phyloP scores from a whole-genome alignment of 1,284 basidiomycete genomes.

The Boletus mariae region DNA sequence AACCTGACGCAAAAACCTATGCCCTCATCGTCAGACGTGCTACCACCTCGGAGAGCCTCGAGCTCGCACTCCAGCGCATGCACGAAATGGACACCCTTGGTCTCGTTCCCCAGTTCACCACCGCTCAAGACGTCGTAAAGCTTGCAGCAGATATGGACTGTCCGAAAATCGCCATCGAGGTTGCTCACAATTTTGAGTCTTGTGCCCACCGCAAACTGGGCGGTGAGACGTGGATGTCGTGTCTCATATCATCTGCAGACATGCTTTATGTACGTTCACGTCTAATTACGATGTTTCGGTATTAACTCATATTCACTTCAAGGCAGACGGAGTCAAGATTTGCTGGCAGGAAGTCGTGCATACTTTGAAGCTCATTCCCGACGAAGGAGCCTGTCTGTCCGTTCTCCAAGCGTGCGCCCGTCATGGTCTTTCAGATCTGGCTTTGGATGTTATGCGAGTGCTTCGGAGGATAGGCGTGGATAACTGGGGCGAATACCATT shows the following conservation, averaged over 20 bases:
- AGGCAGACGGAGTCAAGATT: constrained; percentile 63
- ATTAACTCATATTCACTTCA: constrained; percentile 5
- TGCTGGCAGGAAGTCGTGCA: constrained; percentile 64
- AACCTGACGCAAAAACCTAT: constrained; percentile 52
- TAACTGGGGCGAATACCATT: constrained; percentile 61
- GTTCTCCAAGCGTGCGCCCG: constrained; percentile 74
- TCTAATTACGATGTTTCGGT: not conserved
- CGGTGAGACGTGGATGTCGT: constrained; percentile 54
- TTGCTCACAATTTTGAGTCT: constrained; percentile 57
- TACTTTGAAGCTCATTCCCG: constrained; percentile 52
- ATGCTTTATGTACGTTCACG: constrained; percentile 54
- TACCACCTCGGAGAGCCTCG: constrained; percentile 49
- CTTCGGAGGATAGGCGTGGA: constrained; percentile 47
- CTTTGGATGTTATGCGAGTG: constrained; percentile 56
- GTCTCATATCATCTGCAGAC: constrained; percentile 56
- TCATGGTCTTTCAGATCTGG: constrained; percentile 64
- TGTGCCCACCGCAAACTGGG: constrained; percentile 50
- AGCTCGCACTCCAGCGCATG: constrained; percentile 56
- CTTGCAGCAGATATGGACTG: constrained; percentile 47
- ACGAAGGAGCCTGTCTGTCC: constrained; percentile 69
- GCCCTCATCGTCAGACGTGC: constrained; percentile 50
- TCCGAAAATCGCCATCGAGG: constrained; percentile 65
- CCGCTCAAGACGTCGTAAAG: constrained; percentile 47
- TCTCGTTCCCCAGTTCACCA: constrained; percentile 46
- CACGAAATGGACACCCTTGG: constrained; percentile 46